Base-by-base conservation (phyloP, 768 basidiomycete species). In the Mycena epipterygia region DNA sequence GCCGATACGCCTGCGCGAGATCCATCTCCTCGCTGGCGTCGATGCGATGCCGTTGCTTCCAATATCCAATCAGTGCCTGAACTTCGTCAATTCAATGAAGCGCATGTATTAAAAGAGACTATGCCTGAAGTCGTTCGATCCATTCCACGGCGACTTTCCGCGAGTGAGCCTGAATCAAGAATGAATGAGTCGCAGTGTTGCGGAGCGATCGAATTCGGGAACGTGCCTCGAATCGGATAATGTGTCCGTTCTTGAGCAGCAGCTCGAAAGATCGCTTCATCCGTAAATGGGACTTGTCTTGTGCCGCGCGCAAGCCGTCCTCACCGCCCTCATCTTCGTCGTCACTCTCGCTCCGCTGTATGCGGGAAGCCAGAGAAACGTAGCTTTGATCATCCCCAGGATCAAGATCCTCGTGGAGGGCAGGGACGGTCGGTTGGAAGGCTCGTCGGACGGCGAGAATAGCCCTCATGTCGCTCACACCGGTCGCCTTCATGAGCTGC, bases 1-100 rank as follows among this genome's bases (percentile, higher is more conserved):
- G 85, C 64, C 89, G 85, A 32, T 84, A 85, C 41, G 88, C 81
- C 77, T 91, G 89, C 21, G 90, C 89, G 44, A 95, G 81, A 65
- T 94, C 90, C 90, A 96, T 96, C 79, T 95, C 94, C 65, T 91
- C 87, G 68, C 85, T 85, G 17, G 95, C 91, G 76, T 97, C 95
- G 48, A 87, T 84, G 29, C 89, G 88, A 74, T 96, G 93, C 25
- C 91, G 87, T 52, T 89, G 85, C 62, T 87, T 90, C 96, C 96
- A 98, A 77, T 96, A 98, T 5, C 83, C 78, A 44, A 91, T 81
- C 37, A 97, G 85, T 30, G 88, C 88, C 21, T n/a, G n/a, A n/a
- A n/a, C n/a, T n/a, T n/a, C n/a, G n/a, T n/a, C n/a, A n/a, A n/a
- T n/a, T n/a, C n/a, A n/a, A n/a, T n/a, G n/a, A n/a, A n/a, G n/a